phyloP scores from a whole-genome alignment of 139 green algal species.

The Mychonastes homosphaera region DNA sequence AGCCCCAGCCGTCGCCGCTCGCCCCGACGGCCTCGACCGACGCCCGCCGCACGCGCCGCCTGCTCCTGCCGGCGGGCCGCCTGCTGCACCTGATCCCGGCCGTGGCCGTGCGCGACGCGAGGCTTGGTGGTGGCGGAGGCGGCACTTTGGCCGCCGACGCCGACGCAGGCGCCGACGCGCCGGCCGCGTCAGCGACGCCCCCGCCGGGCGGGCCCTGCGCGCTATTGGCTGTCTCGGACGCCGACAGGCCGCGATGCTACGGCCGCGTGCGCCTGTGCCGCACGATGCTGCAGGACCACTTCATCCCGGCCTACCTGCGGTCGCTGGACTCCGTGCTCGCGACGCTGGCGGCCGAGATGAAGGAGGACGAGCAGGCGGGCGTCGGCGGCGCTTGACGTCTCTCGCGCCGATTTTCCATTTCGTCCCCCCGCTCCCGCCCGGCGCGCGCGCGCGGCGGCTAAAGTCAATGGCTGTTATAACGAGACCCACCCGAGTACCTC shows the following conservation, averaged over 20 bases:
- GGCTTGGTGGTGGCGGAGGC: too few species aligned
- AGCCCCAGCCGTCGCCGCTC: background rate
- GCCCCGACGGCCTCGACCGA: background rate
- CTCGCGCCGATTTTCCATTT: too few species aligned
- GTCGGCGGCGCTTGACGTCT: too few species aligned
- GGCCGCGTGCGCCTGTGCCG: constrained; percentile 57
- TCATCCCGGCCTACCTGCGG: constrained; percentile 58
- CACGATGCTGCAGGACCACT: constrained; percentile 60
- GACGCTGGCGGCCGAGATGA: constrained; percentile 24
- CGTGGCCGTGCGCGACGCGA: background rate
- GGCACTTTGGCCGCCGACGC: too few species aligned
- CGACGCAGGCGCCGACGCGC: constrained; percentile 5
- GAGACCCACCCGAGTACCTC: too few species aligned
- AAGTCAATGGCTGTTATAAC: too few species aligned
- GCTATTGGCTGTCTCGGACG: constrained; percentile 18
- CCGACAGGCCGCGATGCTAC: constrained; percentile 29
- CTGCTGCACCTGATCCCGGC: constrained; percentile 74
- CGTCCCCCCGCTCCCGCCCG: too few species aligned
- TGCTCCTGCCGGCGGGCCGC: constrained; percentile 63
- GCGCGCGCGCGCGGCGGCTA: too few species aligned
- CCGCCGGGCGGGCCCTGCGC: constrained; percentile 8
- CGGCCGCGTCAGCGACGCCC: background rate
- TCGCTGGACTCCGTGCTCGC: constrained; percentile 40
- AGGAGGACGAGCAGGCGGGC: background rate
- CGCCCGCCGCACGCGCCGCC: constrained; percentile 17